Evolutionary conservation across 768 basidiomycete species (phyloP), one percentile per base, ranked within the genome.

Genomic region (Tremella fuciformis): DNA sequence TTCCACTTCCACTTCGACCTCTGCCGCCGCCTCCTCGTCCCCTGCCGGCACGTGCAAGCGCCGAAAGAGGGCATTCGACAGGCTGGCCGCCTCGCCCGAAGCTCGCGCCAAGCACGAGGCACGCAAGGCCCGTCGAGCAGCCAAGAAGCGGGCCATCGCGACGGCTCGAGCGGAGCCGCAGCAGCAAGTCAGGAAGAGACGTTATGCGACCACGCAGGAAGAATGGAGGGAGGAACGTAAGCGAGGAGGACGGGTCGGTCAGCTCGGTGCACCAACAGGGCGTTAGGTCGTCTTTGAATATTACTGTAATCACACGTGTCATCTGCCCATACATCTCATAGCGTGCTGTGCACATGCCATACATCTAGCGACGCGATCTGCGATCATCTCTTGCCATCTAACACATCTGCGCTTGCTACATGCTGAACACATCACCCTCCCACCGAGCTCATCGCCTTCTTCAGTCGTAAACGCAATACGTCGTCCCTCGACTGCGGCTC

Each of bases 401-500:
- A 4, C 29, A 34, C 29, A 34, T 11, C 29, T 34, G 4, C 29
- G n/a, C 11, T 34, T 11, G 29, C 29, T 34, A 34, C 29, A 34
- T 34, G 29, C 29, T 34, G 6, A 11, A 34, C 29, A n/a, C n/a
- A 46, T 37, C 50, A 57, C 1, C 59, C 72, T 7, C 74, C 74
- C 21, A 70, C 62, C 26, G 59, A 65, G 4, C 72, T 73, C 75
- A 76, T 76, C 13, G 70, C 75, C 41, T 75, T 73, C 62, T 70
- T 73, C 60, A 76, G 54, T 42, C 75, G 64, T 55, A 67, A 57
- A 18, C 75, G 58, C 46, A 76, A 51, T 8, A 63, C 67, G 39
- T 73, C 69, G 58, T 76, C 71, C 46, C 73, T 56, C 51, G 67
- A 39, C 18, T 55, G 18, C 11, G 62, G 54, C 39, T 18, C 37